A percentile compares a stretch with the other conserved stretches of the same genome.
These are phyloP conservation scores for Taphrina confusa DNA, from an alignment of 1,139 yeast genomes.

Conservation along the genomic window DNA sequence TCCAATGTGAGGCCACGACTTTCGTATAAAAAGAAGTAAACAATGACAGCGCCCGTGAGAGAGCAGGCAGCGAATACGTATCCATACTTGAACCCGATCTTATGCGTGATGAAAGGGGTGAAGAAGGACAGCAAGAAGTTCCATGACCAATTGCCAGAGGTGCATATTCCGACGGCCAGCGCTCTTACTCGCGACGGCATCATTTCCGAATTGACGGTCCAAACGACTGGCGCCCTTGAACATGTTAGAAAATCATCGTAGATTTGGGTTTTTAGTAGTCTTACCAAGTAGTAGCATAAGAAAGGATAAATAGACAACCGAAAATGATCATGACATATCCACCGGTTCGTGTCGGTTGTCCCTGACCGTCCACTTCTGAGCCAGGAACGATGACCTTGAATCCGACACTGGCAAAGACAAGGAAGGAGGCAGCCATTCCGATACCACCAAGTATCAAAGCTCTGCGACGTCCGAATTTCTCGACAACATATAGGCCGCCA, in stretches of 20 bases:
- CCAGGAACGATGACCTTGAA: slow-evolving; percentile 57
- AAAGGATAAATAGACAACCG: slow-evolving; percentile 75
- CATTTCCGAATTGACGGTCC: slow-evolving; percentile 74
- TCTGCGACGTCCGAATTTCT: slow-evolving; percentile 68
- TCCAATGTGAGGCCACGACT: slow-evolving; percentile 75
- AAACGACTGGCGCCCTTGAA: slow-evolving; percentile 67
- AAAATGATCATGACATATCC: slow-evolving; percentile 74
- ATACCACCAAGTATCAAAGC: slow-evolving; percentile 65
- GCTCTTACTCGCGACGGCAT: slow-evolving; percentile 79
- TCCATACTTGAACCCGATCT: slow-evolving; percentile 68
- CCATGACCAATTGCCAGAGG: slow-evolving; percentile 71
- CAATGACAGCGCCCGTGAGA: slow-evolving; percentile 58
- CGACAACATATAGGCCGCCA: slow-evolving; percentile 66
- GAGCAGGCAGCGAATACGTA: slow-evolving; percentile 74
- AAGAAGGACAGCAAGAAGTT: slow-evolving; percentile 76
- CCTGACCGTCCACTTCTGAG: slow-evolving; percentile 35
- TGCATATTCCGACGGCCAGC: slow-evolving; percentile 74
- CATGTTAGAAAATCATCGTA: background rate
- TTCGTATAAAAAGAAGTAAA: slow-evolving; percentile 67
- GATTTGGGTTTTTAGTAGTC: background rate
- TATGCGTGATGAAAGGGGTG: slow-evolving; percentile 68
- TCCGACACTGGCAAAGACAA: slow-evolving; percentile 63
- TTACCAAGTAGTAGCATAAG: slow-evolving; percentile 80
- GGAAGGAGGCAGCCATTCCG: slow-evolving; percentile 65
- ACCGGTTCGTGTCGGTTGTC: slow-evolving; percentile 47